Evolutionary conservation across 495 filamentous ascomycete species (phyloP), one percentile per base, ranked within the genome.

Genomic region (Neurospora tetraspora): DNA sequence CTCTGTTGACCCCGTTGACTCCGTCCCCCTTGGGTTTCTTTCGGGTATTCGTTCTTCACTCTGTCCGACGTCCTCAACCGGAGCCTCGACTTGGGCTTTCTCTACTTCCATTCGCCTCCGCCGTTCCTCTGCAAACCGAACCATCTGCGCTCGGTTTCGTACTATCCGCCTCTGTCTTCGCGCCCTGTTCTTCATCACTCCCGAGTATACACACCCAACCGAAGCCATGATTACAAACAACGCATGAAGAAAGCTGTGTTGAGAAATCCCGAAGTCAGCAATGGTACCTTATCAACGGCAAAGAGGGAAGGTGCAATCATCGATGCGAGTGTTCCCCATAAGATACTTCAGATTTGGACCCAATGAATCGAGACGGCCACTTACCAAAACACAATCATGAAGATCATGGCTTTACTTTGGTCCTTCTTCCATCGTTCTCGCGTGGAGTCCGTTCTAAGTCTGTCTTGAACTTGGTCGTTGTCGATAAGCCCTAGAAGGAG

Each of bases 311-410:
- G 53, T 34, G 27, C 53, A 9, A 16, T 36, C 23, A 7, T 34
- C 27, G 27, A 14, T 16, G 27, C 27, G 14, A 7, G 12, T 34
- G 7, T 34, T 34, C 53, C 5, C 27, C 53, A 9, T 23, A 1
- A 31, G 14, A 65, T 27, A 65, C 53, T 34, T 2, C 23, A 31
- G 11, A 7, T 12, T 53, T 31, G 3, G 2, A 59, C n/a, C 1
- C 37, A 10, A 8, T 14, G 3, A 39, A n/a, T 39, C 12, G 14
- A 18, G 0, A n/a, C 4, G 34, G 5, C 18, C 43, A 71, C 77
- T 37, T 40, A 80, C 78, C 73, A 72, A 45, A 79, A 77, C 0
- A 77, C 75, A 70, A 79, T 73, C 74, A 80, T 80, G 11, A 78
- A 78, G 31, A 79, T 74, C 78, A 80, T 80, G 20, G 69, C 73